Evolutionary conservation across 2,329 filamentous ascomycete genomes (phyloP), one percentile per base, ranked within the genome.

Genomic region (Ascochyta fabae): DNA sequence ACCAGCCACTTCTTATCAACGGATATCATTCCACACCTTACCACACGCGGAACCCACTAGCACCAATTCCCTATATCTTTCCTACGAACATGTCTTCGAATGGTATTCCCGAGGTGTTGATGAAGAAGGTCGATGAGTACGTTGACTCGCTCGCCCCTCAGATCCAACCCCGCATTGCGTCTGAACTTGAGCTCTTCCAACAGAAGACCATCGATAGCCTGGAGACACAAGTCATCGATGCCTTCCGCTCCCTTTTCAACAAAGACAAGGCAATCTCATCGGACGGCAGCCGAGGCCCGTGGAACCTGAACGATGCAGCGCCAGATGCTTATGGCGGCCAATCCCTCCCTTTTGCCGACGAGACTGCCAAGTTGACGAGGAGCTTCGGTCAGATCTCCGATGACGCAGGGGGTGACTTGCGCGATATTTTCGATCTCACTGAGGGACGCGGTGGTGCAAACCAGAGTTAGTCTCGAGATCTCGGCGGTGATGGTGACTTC

Each of bases 161-260:
- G 48, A 70, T 71, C 27, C 67, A 71, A 48, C 66, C 68, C 66
- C 67, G 68, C 64, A 70, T 71, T 36, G 60, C 67, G 15, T 53
- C 63, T 31, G 68, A 71, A 59, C 62, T 71, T 23, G 68, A 71
- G 39, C 35, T 60, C 27, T 71, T 71, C 44, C 68, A 71, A 34
- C 65, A 71, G 40, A 70, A 70, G 46, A 71, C 68, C 13, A 71
- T 71, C 41, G 68, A 71, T 48, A 70, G 66, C 31, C 62, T 71
- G 6, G 68, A 71, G 36, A 62, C 60, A 35, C 67, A 70, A 52
- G 67, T 71, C 34, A 51, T 71, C 12, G 65, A 71, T 47, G 68
- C 68, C 2, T 71, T 71, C 27, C 64, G 65, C 15, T 70, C 67
- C 4, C 58, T 71, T 0, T 71, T 71, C 55, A 64, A 62, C 26